Conservation (phyloP, 2,329 filamentous ascomycete species). For the Rhynchosporium secalis region DNA sequence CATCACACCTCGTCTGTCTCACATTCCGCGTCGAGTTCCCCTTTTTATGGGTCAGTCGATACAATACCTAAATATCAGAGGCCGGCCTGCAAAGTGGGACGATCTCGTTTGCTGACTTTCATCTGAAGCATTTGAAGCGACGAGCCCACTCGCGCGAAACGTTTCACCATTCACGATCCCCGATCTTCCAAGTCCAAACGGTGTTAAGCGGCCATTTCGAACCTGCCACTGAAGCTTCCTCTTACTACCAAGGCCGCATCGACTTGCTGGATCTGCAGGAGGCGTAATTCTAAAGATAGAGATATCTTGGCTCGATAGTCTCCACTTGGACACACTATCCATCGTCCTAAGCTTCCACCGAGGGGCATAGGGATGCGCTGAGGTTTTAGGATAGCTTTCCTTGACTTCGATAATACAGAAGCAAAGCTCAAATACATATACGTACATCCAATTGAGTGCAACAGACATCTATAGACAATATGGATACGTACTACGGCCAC, state of each 20-base stretch:
- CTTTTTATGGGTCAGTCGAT: slow-evolving; percentile 13
- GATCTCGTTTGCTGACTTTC: slow-evolving; percentile 33
- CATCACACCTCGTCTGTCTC: slow-evolving; percentile 29
- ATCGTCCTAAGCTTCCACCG: background rate
- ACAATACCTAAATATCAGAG: background rate
- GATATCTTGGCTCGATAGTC: too few species aligned
- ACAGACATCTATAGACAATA: slow-evolving; percentile 45
- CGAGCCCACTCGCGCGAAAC: slow-evolving; percentile 29
- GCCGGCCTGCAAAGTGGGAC: slow-evolving; percentile 22
- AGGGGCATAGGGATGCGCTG: slow-evolving; percentile 12
- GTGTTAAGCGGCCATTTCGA: slow-evolving; percentile 6
- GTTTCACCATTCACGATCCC: slow-evolving; percentile 27
- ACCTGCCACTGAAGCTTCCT: slow-evolving; percentile 29
- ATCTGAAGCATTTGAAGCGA: slow-evolving; percentile 38
- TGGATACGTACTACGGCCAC: slow-evolving; percentile 97
- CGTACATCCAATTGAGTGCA: slow-evolving; percentile 19
- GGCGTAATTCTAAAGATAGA: slow-evolving; percentile 10
- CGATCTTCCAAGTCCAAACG: slow-evolving; percentile 25
- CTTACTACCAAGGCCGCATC: slow-evolving; percentile 22
- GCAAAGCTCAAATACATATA: background rate
- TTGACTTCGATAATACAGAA: background rate
- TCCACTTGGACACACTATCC: background rate
- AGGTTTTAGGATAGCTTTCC: slow-evolving; percentile 8
- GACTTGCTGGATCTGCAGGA: slow-evolving; percentile 16
- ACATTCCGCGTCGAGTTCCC: slow-evolving; percentile 29